Conservation (phyloP, 2,329 filamentous ascomycete species). For the Pyrenophora teres region DNA sequence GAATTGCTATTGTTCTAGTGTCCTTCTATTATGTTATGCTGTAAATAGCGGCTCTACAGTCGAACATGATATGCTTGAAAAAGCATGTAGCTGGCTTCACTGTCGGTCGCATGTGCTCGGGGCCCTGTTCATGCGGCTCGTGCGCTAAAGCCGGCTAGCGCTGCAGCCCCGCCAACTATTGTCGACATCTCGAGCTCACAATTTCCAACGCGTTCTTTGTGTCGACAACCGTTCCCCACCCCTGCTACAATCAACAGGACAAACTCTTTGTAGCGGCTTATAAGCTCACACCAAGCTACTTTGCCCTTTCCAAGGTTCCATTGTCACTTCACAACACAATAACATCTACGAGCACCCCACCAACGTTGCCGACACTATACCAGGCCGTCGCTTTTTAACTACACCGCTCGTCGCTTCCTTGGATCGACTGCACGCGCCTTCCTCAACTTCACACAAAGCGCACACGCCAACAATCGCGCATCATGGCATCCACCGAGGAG, state of each 20-base stretch:
- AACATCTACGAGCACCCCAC: too few species aligned
- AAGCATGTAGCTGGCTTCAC: conserved; percentile 14
- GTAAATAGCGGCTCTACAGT: not conserved
- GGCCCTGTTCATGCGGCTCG: conserved; percentile 28
- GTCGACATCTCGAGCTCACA: conserved; percentile 28
- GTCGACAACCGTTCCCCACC: not conserved
- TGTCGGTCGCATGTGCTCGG: conserved; percentile 2
- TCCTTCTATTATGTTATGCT: not conserved
- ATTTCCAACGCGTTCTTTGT: conserved; percentile 10
- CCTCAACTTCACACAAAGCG: conserved; percentile 1
- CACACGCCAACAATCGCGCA: conserved; percentile 3
- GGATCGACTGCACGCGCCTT: not conserved
- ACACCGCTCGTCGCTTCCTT: too few species aligned
- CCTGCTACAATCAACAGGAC: not conserved
- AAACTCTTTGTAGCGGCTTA: too few species aligned
- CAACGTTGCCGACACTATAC: not conserved
- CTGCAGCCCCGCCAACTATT: conserved; percentile 25
- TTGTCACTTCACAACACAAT: too few species aligned
- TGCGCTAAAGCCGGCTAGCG: conserved; percentile 31
- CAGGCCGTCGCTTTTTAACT: too few species aligned
- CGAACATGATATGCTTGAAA: conserved; percentile 3
- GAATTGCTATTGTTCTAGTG: not conserved
- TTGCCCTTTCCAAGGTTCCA: too few species aligned
- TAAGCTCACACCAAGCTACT: too few species aligned
- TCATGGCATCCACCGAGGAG: conserved; percentile 22